A percentile compares a stretch with the other conserved stretches of the same genome.
phyloP scores from a whole-genome alignment of 2,329 filamentous ascomycete genomes.

The Aspergillus melleus region DNA sequence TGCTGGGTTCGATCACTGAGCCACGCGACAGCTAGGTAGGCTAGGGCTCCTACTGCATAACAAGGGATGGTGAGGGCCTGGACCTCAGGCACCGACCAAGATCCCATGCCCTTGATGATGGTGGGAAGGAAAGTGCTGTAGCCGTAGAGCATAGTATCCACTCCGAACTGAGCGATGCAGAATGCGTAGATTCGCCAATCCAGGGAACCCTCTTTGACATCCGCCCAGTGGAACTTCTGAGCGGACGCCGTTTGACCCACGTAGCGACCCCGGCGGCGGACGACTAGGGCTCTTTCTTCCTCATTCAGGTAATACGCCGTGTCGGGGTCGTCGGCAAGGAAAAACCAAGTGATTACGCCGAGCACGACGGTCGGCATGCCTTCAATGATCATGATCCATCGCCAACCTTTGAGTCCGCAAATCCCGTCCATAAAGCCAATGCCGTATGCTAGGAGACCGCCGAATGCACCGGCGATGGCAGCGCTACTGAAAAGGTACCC shows the following conservation, averaged over 20 bases:
- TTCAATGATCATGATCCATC: constrained; percentile 65
- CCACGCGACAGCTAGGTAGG: constrained; percentile 66
- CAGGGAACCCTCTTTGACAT: constrained; percentile 65
- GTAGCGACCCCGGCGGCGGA: constrained; percentile 51
- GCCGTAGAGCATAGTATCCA: constrained; percentile 75
- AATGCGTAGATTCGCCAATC: constrained; percentile 79
- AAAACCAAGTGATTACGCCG: constrained; percentile 56
- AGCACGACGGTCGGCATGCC: constrained; percentile 59
- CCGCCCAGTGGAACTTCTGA: constrained; percentile 58
- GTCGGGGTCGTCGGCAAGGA: constrained; percentile 67
- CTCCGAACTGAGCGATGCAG: constrained; percentile 68
- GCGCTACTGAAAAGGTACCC: constrained; percentile 67
- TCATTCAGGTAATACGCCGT: constrained; percentile 61
- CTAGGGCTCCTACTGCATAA: constrained; percentile 70
- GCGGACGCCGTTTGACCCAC: constrained; percentile 51
- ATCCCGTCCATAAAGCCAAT: constrained; percentile 73
- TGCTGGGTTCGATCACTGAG: constrained; percentile 67
- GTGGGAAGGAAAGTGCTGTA: constrained; percentile 77
- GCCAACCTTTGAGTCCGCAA: constrained; percentile 65
- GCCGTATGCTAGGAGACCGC: constrained; percentile 71
- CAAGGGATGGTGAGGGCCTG: constrained; percentile 78
- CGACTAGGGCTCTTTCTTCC: constrained; percentile 61
- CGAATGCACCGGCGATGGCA: constrained; percentile 69
- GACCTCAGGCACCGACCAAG: constrained; percentile 63
- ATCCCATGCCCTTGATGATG: constrained; percentile 70